Evolutionary conservation across 2,329 filamentous ascomycete genomes (phyloP).

Genomic region (Paecilomyces dactylethromorphus): DNA sequence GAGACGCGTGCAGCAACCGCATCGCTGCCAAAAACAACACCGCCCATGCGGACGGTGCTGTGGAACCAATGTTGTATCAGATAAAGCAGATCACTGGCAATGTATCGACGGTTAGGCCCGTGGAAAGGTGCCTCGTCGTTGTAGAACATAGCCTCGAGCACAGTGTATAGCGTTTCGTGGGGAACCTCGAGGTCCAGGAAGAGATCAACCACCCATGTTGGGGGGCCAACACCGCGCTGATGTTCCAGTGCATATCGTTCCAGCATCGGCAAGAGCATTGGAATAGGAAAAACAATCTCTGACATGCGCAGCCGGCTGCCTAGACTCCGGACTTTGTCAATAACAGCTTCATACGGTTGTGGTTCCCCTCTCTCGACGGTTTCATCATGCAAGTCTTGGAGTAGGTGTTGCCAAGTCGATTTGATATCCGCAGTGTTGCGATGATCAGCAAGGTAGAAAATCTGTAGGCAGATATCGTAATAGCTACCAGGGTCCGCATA

Average conservation of each 20-base stretch:
- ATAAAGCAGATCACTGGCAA: constrained; percentile 58
- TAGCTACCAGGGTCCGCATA: constrained; percentile 89
- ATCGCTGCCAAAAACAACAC: constrained; percentile 54
- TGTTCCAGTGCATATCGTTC: constrained; percentile 47
- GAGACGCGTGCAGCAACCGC: constrained; percentile 46
- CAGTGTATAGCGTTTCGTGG: constrained; percentile 54
- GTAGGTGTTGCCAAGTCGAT: constrained; percentile 75
- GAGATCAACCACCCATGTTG: constrained; percentile 58
- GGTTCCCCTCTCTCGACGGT: constrained; percentile 39
- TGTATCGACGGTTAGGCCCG: constrained; percentile 48
- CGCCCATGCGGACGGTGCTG: constrained; percentile 48
- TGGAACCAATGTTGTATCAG: constrained; percentile 56
- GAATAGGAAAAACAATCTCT: constrained; percentile 51
- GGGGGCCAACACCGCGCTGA: constrained; percentile 40
- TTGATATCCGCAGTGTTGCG: constrained; percentile 79
- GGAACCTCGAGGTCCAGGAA: constrained; percentile 58
- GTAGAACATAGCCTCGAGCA: constrained; percentile 62
- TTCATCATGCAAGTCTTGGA: constrained; percentile 62
- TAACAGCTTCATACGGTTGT: constrained; percentile 43
- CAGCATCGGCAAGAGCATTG: constrained; percentile 48
- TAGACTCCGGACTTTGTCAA: constrained; percentile 50
- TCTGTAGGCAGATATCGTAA: constrained; percentile 86
- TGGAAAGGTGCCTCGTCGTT: constrained; percentile 60
- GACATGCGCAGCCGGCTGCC: constrained; percentile 51
- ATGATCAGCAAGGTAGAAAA: constrained; percentile 88